Evolutionary conservation across 2,329 filamentous ascomycete species (phyloP), one percentile per base, ranked within the genome.

Genomic region (Cryphonectria nitschkei): DNA sequence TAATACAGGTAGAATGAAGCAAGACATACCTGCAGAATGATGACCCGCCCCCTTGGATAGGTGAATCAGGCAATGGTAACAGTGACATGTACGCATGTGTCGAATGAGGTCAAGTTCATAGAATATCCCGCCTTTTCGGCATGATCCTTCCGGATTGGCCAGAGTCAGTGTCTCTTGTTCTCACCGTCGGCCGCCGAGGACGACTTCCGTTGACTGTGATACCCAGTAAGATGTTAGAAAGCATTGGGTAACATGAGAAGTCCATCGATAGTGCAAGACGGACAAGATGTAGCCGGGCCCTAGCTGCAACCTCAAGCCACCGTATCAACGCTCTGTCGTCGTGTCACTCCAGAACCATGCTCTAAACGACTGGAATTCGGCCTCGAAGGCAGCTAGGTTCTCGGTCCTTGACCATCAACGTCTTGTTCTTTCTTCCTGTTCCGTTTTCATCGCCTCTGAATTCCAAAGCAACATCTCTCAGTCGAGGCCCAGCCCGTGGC

Each of bases 21-120:
- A 68, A 70, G 68, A 72, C 68, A 70, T 65, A 62, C 29, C 52
- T 56, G 39, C 46, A 22, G 52, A 43, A 37, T 56, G 60, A 62
- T 11, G 63, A 68, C 34, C 56, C 19, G 65, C 65, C 65, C 9
- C 29, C 29, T 58, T 34, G 13, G 60, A 50, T 58, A 39, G 61
- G 41, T 65, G 32, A 37, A 63, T 39, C 50, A n/a, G 41, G 46
- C 60, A 70, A 60, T 29, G 65, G 34, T 43, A 2, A 39, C 26
- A 7, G 50, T 8, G 50, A 65, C 41, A 52, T 34, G 32, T 41
- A 14, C 26, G 26, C 26, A 26, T 26, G 8, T 14, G 39, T 41
- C 37, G 11, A 46, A 56, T 39, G 50, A 26, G 60, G 43, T 34
- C 32, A 58, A 11, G 22, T 39, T 26, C 22, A 56, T 39, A 22